phyloP scores from a whole-genome alignment of 176 grass and related monocot genomes.

The Luzula sylvatica region DNA sequence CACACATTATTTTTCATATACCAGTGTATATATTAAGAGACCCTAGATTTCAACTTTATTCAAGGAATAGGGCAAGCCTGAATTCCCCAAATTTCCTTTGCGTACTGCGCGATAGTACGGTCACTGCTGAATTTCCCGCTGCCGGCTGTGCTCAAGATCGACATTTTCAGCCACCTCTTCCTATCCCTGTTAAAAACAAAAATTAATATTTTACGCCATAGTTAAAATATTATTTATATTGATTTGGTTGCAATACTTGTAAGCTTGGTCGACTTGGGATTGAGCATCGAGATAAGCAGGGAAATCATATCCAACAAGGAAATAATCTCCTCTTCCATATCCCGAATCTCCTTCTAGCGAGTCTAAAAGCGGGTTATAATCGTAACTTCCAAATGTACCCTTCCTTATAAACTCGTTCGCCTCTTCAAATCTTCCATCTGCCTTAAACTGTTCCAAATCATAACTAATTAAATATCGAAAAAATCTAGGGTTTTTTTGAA shows the following conservation, averaged over 20 bases:
- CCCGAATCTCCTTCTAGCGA: slow-evolving; percentile 89
- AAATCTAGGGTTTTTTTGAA: background rate
- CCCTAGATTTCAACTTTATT: too few species aligned
- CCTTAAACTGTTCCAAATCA: slow-evolving; percentile 62
- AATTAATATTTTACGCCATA: background rate
- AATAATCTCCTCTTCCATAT: slow-evolving; percentile 95
- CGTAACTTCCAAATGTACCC: slow-evolving; percentile 67
- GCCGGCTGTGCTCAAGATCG: slow-evolving; percentile 87
- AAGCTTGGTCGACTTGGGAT: slow-evolving; percentile 64
- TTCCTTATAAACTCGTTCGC: slow-evolving; percentile 68
- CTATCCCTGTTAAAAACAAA: slow-evolving; percentile 49
- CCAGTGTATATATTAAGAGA: too few species aligned
- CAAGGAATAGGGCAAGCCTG: slow-evolving; percentile 49
- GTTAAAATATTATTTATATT: slow-evolving; percentile 3
- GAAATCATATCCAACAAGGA: slow-evolving; percentile 96
- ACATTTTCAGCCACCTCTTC: slow-evolving; percentile 91
- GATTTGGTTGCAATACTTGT: slow-evolving; percentile 63
- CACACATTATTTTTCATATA: background rate
- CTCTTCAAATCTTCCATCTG: slow-evolving; percentile 92
- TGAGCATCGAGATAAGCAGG: slow-evolving; percentile 88
- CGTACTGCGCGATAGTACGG: slow-evolving; percentile 85
- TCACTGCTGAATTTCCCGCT: slow-evolving; percentile 98
- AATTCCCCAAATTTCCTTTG: slow-evolving; percentile 89
- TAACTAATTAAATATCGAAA: background rate
- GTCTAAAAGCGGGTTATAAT: slow-evolving; percentile 82